Percentiles rank a stretch among this genome's conserved stretches.
These are phyloP conservation scores for Nakataea oryzae DNA, from an alignment of 2,329 filamentous ascomycete species.

Conservation along the genomic window DNA sequence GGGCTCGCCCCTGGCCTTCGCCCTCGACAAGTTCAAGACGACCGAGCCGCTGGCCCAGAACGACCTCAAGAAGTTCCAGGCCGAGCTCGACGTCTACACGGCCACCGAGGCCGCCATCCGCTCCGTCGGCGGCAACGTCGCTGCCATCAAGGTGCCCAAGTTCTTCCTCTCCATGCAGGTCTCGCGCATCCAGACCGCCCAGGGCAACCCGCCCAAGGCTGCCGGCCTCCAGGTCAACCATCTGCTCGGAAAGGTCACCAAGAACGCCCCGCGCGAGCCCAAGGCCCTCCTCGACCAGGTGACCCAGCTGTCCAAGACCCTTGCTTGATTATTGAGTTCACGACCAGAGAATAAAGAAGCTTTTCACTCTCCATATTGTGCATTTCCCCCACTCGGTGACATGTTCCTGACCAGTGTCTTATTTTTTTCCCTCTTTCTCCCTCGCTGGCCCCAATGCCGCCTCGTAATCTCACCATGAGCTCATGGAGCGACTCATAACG, in stretches of 20 bases:
- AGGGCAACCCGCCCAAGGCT: conserved; percentile 41
- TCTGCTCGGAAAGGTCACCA: conserved; percentile 44
- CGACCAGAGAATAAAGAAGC: not conserved
- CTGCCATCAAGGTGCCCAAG: conserved; percentile 37
- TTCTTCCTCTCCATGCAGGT: conserved; percentile 53
- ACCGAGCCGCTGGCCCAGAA: conserved; percentile 33
- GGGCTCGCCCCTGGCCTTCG: conserved; percentile 40
- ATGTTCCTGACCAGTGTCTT: not conserved
- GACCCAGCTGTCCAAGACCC: conserved; percentile 21
- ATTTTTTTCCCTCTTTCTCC: not conserved
- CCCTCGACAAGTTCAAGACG: conserved; percentile 42
- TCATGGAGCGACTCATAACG: not conserved
- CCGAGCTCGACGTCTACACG: conserved; percentile 43
- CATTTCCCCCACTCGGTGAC: not conserved
- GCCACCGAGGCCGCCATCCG: conserved; percentile 50
- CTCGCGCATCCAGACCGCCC: conserved; percentile 46
- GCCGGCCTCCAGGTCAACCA: conserved; percentile 44
- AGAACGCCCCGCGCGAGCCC: conserved; percentile 39
- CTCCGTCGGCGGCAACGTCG: conserved; percentile 38
- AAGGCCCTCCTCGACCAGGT: conserved; percentile 41
- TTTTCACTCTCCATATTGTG: not conserved
- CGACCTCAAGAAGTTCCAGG: conserved; percentile 40
- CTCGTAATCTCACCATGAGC: too few species aligned
- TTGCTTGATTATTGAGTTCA: conserved; percentile 6
- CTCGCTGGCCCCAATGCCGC: too few species aligned